A percentile compares a stretch with the other conserved stretches of the same genome.
These are phyloP conservation scores for Cercis canadensis DNA, from an alignment of 306 rosid genomes.

Conservation along the genomic window DNA sequence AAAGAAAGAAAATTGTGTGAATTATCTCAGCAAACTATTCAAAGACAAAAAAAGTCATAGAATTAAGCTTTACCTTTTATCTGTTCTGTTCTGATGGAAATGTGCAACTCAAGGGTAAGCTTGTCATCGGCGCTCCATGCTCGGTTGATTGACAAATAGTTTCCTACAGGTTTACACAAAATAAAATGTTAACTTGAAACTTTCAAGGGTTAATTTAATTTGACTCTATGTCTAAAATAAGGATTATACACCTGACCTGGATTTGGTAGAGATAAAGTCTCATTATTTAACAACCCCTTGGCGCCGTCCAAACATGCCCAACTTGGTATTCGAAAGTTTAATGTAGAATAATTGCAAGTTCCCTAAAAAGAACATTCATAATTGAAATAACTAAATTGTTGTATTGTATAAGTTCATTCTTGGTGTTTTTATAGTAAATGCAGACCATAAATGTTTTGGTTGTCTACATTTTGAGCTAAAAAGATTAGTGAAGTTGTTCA, in stretches of 20 bases:
- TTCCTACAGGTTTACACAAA: constrained; percentile 41
- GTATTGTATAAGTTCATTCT: too few relatives aligned
- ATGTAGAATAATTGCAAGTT: constrained; percentile 39
- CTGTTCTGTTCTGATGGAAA: constrained; percentile 51
- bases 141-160: constrained; percentile 39
- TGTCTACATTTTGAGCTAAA: too few relatives aligned
- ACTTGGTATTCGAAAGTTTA: constrained; percentile 58
- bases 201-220: too few relatives aligned
- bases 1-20: too few relatives aligned
- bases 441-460: too few relatives aligned
- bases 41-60: too few relatives aligned
- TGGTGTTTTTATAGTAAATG: too few relatives aligned
- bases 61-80: constrained; percentile 64
- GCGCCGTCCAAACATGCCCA: constrained; percentile 53
- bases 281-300: constrained; percentile 43
- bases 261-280: constrained; percentile 33
- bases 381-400: too few relatives aligned
- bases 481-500: too few relatives aligned
- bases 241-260: too few relatives aligned
- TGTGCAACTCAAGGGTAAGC: constrained; percentile 52
- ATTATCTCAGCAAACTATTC: too few relatives aligned
- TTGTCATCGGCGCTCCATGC: constrained; percentile 53
- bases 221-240: too few relatives aligned
- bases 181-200: background rate
- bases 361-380: constrained; percentile 35